phyloP scores from a whole-genome alignment of 1,284 basidiomycete genomes.

The Cryptococcus sp. region DNA sequence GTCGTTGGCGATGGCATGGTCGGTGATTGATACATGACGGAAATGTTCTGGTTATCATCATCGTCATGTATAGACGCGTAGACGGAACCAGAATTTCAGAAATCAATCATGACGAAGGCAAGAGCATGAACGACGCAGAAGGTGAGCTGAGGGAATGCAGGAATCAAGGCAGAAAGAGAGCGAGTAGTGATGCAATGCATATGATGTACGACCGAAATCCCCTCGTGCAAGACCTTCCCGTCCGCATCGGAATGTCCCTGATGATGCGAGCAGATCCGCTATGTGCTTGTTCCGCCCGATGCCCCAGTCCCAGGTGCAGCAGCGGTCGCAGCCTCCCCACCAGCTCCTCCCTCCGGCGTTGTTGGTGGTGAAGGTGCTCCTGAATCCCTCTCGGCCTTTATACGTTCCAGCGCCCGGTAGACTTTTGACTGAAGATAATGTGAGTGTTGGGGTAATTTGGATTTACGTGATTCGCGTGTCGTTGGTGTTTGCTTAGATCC shows the following conservation, averaged over 20 bases:
- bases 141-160: no score
- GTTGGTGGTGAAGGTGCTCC: slow-evolving; percentile 8
- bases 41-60: no score
- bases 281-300: not conserved
- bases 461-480: slow-evolving; percentile 14
- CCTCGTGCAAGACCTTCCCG: not conserved
- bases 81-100: no score
- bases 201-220: not conserved
- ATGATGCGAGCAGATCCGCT: no score
- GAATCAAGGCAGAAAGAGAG: no score
- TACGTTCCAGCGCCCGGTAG: slow-evolving; percentile 84
- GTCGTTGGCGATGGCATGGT: not conserved
- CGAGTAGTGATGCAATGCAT: not conserved
- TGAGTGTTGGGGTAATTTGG: slow-evolving; percentile 54
- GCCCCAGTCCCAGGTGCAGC: slow-evolving; percentile 3
- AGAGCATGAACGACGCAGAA: no score
- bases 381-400: slow-evolving; percentile 51
- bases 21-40: not conserved
- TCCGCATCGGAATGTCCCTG: not conserved
- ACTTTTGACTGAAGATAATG: slow-evolving; percentile 98
- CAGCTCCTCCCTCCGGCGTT: slow-evolving; percentile 13
- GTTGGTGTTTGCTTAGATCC: slow-evolving; percentile 30
- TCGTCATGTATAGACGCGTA: not conserved
- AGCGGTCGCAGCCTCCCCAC: slow-evolving; percentile 13
- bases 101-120: no score